A percentile compares a stretch with the other conserved stretches of the same genome.
phyloP scores from a whole-genome alignment of 495 filamentous ascomycete species.

The Diplogelasinospora grovesii region DNA sequence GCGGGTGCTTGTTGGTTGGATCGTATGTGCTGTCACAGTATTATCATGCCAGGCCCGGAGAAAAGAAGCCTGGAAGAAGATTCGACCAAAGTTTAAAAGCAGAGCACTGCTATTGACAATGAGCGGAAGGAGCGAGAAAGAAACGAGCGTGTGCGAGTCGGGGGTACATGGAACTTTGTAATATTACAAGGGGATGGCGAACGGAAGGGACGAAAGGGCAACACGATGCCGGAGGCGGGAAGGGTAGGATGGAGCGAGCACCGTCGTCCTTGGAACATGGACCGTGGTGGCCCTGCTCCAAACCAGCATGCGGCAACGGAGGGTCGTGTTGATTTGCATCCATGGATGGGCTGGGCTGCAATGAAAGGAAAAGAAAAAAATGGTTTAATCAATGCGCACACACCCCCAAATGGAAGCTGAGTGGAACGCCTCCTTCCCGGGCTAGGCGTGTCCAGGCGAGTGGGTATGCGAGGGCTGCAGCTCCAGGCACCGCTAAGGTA shows the following conservation, averaged over 20 bases:
- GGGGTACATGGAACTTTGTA: slow-evolving; percentile 1
- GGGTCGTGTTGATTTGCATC: not conserved
- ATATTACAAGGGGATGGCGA: slow-evolving; percentile 6
- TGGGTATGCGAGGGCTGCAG: slow-evolving; percentile 1
- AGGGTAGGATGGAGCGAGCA: slow-evolving; percentile 2
- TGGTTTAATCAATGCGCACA: slow-evolving; percentile 5
- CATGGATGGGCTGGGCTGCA: not conserved
- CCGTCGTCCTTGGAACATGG: not conserved
- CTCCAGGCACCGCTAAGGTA: not conserved
- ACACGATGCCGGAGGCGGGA: slow-evolving; percentile 14
- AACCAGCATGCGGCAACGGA: not conserved
- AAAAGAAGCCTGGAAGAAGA: slow-evolving; percentile 3
- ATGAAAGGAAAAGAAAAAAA: too few species aligned
- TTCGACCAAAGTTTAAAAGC: slow-evolving; percentile 2
- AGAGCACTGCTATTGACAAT: too few species aligned
- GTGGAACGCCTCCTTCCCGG: slow-evolving; percentile 2
- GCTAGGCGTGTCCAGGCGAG: slow-evolving; percentile 1
- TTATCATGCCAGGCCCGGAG: slow-evolving; percentile 7
- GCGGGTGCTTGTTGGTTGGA: slow-evolving; percentile 1
- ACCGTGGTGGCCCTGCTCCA: not conserved
- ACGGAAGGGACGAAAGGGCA: slow-evolving; percentile 1
- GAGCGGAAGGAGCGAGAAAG: slow-evolving; percentile 11
- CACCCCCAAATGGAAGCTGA: not conserved
- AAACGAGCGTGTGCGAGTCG: slow-evolving; percentile 7
- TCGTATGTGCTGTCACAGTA: not conserved